phyloP scores from a whole-genome alignment of 2,329 filamentous ascomycete genomes.

The Macrophomina tecta region DNA sequence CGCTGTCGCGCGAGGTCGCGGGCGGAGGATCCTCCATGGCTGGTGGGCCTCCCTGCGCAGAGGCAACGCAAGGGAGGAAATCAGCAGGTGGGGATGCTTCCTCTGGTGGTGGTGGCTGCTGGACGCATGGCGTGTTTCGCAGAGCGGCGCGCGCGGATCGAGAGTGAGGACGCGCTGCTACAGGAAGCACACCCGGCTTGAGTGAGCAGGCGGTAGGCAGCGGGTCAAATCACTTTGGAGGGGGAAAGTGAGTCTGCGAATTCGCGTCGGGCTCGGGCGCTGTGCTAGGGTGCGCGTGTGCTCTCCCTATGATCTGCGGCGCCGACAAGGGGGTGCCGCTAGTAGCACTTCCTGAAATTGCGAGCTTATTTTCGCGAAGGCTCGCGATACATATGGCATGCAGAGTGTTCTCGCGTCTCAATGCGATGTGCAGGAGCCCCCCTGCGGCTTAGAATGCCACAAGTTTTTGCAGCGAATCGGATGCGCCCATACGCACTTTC shows the following conservation, averaged over 20 bases:
- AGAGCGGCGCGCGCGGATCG: not conserved
- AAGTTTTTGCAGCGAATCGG: too few species aligned
- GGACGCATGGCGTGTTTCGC: slow-evolving; percentile 18
- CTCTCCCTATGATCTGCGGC: too few species aligned
- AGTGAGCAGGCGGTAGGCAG: slow-evolving; percentile 12
- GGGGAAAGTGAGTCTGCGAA: slow-evolving; percentile 12
- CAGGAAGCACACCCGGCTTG: slow-evolving; percentile 9
- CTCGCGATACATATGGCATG: not conserved
- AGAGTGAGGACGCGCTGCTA: slow-evolving; percentile 12
- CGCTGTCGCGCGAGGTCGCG: slow-evolving; percentile 5
- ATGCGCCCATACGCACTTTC: too few species aligned
- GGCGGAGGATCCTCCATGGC: slow-evolving; percentile 24
- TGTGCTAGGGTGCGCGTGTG: not conserved
- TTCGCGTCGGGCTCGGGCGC: slow-evolving; percentile 11
- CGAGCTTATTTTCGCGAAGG: not conserved
- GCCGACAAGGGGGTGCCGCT: too few species aligned
- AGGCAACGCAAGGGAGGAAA: slow-evolving; percentile 16
- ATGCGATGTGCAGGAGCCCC: not conserved
- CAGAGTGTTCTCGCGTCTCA: not conserved
- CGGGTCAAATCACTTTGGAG: slow-evolving; percentile 14
- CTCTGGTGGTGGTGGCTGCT: slow-evolving; percentile 11
- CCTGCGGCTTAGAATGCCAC: not conserved
- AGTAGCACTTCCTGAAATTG: slow-evolving; percentile 1
- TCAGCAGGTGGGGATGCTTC: slow-evolving; percentile 12
- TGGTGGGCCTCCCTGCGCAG: not conserved